Percentiles rank a stretch among this genome's conserved stretches.
phyloP scores from a whole-genome alignment of 139 green algal genomes.

The Asterochloris erici region DNA sequence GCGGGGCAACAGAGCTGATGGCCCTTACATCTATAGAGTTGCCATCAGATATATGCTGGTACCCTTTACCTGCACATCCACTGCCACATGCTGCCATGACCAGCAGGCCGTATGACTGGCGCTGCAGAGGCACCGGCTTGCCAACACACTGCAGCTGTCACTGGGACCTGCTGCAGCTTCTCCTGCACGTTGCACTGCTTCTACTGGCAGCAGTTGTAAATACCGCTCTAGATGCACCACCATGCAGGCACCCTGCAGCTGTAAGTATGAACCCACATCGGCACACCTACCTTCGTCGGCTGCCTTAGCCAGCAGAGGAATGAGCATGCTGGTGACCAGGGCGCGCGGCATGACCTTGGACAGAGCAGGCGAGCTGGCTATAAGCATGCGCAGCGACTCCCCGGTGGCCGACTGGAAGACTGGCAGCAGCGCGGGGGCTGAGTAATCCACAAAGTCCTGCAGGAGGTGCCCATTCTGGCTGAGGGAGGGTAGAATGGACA shows the following conservation, averaged over 20 bases:
- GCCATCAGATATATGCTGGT: no score
- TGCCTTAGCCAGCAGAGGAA: conserved; percentile 45
- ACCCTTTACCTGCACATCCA: no score
- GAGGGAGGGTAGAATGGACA: background rate
- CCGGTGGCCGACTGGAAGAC: conserved; percentile 35
- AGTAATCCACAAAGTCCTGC: conserved; percentile 37
- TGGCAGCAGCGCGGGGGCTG: conserved; percentile 46
- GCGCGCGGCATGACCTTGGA: conserved; percentile 29
- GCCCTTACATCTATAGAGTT: no score
- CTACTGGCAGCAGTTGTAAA: no score
- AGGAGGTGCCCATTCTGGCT: background rate
- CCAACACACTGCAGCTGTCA: no score
- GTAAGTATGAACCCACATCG: background rate
- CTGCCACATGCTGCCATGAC: no score
- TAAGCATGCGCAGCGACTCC: conserved; percentile 53
- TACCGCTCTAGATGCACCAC: no score
- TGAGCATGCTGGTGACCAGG: conserved; percentile 20
- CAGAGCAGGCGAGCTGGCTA: conserved; percentile 31
- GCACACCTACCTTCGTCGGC: conserved; percentile 27
- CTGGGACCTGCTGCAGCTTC: no score
- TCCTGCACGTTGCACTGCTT: no score
- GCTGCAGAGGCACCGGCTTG: no score
- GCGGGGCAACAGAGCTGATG: no score
- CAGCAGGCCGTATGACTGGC: no score
- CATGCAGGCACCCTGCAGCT: conserved; percentile 15